Evolutionary conservation across 306 rosid species (phyloP).

Genomic region (Carpinus fangiana): DNA sequence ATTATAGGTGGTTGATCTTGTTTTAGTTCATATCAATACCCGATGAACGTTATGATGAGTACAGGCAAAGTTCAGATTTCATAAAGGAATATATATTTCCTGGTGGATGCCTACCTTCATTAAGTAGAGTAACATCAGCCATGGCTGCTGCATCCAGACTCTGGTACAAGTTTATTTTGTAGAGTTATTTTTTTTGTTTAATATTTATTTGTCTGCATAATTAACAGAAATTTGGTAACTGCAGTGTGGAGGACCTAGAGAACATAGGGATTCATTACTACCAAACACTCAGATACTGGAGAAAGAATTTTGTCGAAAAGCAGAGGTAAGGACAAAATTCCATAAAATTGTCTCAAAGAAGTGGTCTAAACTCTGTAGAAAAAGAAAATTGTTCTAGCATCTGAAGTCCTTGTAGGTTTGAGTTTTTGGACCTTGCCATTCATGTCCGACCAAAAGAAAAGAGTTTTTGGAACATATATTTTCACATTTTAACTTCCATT

Average conservation of each 20-base stretch:
- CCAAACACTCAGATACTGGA: conserved; percentile 83
- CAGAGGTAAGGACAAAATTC: conserved; percentile 42
- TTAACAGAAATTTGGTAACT: conserved; percentile 14
- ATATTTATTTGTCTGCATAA: not conserved
- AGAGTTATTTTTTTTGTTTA: not conserved
- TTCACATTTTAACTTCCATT: not conserved
- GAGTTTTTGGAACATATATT: not conserved
- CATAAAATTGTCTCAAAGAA: not conserved
- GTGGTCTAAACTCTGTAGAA: too few relatives aligned
- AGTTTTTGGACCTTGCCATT: too few relatives aligned
- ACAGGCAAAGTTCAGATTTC: conserved; percentile 52
- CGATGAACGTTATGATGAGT: conserved; percentile 46
- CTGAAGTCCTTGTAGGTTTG: too few relatives aligned
- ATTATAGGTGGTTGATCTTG: conserved; percentile 8
- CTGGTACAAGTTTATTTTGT: conserved; percentile 29
- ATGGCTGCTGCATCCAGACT: conserved; percentile 44
- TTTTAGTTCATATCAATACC: conserved; percentile 50
- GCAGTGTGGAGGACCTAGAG: conserved; percentile 42
- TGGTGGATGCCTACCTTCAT: conserved; percentile 50
- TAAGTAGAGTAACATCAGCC: conserved; percentile 51
- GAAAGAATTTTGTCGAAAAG: conserved; percentile 69
- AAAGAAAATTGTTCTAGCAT: not conserved
- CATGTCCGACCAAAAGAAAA: not conserved
- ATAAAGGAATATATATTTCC: conserved; percentile 55
- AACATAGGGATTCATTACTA: conserved; percentile 89